A percentile compares a stretch with the other conserved stretches of the same genome.
Conservation (phyloP, 352 stramenopile genomes). For the Phytophthora macrochlamydospora region DNA sequence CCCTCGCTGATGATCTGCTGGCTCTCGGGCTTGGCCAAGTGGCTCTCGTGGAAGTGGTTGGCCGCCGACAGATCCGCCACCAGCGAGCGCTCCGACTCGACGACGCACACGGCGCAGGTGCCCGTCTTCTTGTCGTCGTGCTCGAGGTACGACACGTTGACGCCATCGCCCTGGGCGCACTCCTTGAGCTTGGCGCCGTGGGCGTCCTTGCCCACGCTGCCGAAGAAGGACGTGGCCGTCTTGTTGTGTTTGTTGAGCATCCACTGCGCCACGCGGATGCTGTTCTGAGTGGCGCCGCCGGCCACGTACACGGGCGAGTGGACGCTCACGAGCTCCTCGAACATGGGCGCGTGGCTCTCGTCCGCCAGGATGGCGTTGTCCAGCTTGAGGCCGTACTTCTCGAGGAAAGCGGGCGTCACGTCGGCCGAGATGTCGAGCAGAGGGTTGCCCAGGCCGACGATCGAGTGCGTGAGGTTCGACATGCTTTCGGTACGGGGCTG, state of each 20-base stretch:
- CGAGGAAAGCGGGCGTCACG: conserved; percentile 93
- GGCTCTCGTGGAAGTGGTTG: conserved; percentile 97
- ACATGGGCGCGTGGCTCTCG: conserved; percentile 97
- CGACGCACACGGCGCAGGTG: conserved; percentile 98
- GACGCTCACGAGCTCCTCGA: conserved; percentile 92
- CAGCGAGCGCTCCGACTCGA: conserved; percentile 96
- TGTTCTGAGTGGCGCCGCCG: conserved; percentile 98
- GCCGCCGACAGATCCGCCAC: conserved; percentile 97
- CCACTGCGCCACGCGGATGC: conserved; percentile 99
- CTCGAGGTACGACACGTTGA: conserved; percentile 98
- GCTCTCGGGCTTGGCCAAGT: conserved; percentile 85
- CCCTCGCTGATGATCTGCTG: conserved; percentile 95
- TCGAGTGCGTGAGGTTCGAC: conserved; percentile 66
- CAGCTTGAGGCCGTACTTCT: conserved; percentile 96
- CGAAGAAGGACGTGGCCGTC: conserved; percentile 94
- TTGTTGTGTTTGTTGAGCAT: conserved; percentile 94
- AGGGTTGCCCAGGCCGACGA: conserved; percentile 98
- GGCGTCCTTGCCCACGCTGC: conserved; percentile 95
- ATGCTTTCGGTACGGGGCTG: conserved; percentile 20
- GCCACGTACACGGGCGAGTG: conserved; percentile 97
- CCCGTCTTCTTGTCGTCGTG: conserved; percentile 93
- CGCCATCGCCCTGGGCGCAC: conserved; percentile 94
- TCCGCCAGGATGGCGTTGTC: conserved; percentile 98
- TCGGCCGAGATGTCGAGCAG: conserved; percentile 98
- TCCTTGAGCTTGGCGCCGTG: conserved; percentile 93